Evolutionary conservation across 2,329 filamentous ascomycete genomes (phyloP).

Genomic region (Nemania sp.): DNA sequence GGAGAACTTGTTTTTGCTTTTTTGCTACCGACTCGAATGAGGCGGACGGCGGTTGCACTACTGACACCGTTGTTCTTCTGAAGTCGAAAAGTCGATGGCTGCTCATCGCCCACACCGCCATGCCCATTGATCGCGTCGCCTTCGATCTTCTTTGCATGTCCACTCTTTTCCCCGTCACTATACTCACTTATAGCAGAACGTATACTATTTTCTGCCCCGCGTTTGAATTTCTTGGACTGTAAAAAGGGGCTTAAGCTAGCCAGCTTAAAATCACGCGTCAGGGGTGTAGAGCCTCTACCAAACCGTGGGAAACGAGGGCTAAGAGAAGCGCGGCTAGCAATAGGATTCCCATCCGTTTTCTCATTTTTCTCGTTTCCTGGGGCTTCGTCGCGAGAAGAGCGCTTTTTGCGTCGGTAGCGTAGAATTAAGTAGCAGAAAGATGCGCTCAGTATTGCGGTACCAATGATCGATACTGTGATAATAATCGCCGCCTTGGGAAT

Average conservation of each 20-base stretch:
- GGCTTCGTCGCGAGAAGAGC: slow-evolving; percentile 16
- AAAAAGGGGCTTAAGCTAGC: slow-evolving; percentile 32
- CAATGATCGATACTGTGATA: slow-evolving; percentile 33
- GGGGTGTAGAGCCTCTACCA: slow-evolving; percentile 28
- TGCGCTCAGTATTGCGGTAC: slow-evolving; percentile 33
- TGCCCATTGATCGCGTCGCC: slow-evolving; percentile 2
- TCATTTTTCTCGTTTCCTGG: slow-evolving; percentile 18
- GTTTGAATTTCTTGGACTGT: slow-evolving; percentile 29
- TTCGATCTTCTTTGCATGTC: not conserved
- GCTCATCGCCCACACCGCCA: slow-evolving; percentile 19
- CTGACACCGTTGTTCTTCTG: slow-evolving; percentile 35
- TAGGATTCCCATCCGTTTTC: slow-evolving; percentile 27
- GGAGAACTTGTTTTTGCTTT: slow-evolving; percentile 24
- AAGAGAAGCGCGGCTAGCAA: slow-evolving; percentile 33
- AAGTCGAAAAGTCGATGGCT: slow-evolving; percentile 33
- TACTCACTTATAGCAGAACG: slow-evolving; percentile 33
- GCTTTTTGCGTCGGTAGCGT: slow-evolving; percentile 35
- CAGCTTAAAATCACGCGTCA: slow-evolving; percentile 37
- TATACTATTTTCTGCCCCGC: slow-evolving; percentile 24
- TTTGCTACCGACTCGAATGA: slow-evolving; percentile 37
- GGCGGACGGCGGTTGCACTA: slow-evolving; percentile 36
- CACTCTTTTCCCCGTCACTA: slow-evolving; percentile 13
- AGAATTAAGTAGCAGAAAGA: slow-evolving; percentile 31
- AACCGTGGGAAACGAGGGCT: slow-evolving; percentile 36
- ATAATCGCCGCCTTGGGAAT: slow-evolving; percentile 38